phyloP scores from a whole-genome alignment of 352 stramenopile species.

The Pythium aquatile region DNA sequence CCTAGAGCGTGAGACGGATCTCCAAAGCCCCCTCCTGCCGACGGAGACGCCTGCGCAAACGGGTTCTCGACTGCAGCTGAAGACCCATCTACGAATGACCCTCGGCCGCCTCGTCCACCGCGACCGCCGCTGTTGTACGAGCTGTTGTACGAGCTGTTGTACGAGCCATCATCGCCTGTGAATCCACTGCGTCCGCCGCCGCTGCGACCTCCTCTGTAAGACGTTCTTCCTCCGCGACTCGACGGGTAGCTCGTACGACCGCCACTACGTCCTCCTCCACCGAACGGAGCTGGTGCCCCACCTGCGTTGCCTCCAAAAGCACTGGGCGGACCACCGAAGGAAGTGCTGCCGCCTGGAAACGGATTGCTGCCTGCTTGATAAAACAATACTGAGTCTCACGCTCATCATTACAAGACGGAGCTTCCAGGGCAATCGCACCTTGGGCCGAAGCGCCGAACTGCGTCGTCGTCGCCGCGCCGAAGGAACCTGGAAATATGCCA shows the following conservation, averaged over 20 bases:
- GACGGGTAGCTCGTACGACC: constrained; percentile 8
- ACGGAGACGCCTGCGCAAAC: constrained; percentile 1
- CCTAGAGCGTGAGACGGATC: constrained; percentile 9
- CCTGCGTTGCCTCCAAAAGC: constrained; percentile 1
- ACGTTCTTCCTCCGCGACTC: constrained; percentile 14
- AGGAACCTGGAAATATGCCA: constrained; percentile 27
- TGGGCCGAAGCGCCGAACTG: constrained; percentile 21
- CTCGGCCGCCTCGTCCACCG: neutral
- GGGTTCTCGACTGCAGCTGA: neutral
- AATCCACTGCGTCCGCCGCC: constrained; percentile 7
- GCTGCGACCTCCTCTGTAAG: constrained; percentile 11
- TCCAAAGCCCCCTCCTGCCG: constrained; percentile 5
- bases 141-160: neutral
- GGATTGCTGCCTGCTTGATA: constrained; percentile 17
- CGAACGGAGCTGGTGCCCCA: constrained; percentile 6
- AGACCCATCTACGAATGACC: neutral
- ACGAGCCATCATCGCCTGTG: neutral
- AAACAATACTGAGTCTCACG: neutral
- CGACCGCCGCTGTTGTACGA: constrained; percentile 1
- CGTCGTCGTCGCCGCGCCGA: constrained; percentile 18
- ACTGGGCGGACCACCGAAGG: constrained; percentile 9
- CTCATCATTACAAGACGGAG: neutral
- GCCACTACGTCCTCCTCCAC: constrained; percentile 12
- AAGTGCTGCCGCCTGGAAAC: constrained; percentile 20
- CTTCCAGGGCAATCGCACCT: constrained; percentile 12